phyloP scores from a whole-genome alignment of 1,284 basidiomycete species.

The Pisolithus thermaeus region DNA sequence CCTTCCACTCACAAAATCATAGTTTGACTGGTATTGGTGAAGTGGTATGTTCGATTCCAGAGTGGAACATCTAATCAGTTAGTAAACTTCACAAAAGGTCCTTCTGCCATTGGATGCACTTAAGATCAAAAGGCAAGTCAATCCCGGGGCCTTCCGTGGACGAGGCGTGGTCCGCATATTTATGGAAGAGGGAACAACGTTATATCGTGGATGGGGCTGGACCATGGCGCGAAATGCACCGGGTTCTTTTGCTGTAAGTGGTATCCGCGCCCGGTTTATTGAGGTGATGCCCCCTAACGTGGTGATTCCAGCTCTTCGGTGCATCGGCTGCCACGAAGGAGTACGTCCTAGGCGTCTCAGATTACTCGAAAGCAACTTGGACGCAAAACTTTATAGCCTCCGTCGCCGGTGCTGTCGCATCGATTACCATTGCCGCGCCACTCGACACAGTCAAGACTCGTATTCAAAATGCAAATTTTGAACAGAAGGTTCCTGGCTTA shows the following conservation, averaged over 20 bases:
- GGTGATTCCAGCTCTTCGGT: conserved; percentile 76
- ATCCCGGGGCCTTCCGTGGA: conserved; percentile 92
- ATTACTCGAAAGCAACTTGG: conserved; percentile 94
- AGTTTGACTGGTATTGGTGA: conserved; percentile 96
- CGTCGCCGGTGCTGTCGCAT: conserved; percentile 89
- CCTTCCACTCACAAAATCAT: background rate
- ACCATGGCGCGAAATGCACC: conserved; percentile 98
- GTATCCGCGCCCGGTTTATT: background rate
- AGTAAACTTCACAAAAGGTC: conserved; percentile 40
- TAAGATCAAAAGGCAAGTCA: conserved; percentile 98
- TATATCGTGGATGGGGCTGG: conserved; percentile 99
- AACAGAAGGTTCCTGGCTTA: conserved; percentile 83
- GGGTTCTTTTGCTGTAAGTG: conserved; percentile 85
- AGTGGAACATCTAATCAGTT: background rate
- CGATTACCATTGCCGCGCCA: conserved; percentile 94
- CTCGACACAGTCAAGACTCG: conserved; percentile 96
- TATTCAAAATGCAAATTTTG: conserved; percentile 98
- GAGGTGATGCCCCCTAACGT: background rate
- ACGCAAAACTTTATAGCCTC: conserved; percentile 93
- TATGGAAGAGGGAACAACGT: conserved; percentile 83
- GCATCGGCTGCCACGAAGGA: conserved; percentile 95
- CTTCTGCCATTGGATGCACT: conserved; percentile 93
- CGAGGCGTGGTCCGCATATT: conserved; percentile 89
- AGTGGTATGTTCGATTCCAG: conserved; percentile 58
- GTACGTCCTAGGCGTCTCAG: conserved; percentile 82